Evolutionary conservation across 2,329 filamentous ascomycete genomes (phyloP).

Genomic region (Xylaria sp.): DNA sequence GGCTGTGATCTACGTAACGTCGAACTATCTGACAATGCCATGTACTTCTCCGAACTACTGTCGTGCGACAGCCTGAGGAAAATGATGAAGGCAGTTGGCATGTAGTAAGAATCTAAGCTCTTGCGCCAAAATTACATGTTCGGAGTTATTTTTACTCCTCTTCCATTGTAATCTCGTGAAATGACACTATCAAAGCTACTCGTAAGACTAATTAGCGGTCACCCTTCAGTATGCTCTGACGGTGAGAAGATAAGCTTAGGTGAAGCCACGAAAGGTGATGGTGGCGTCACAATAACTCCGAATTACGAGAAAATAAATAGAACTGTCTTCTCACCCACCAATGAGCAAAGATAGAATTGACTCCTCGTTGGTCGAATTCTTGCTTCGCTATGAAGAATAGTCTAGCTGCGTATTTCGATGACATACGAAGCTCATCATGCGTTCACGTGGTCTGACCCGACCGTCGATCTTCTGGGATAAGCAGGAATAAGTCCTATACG

Average conservation of each 20-base stretch:
- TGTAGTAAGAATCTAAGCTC: neutral
- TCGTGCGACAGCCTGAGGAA: neutral
- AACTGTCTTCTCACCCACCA: constrained; percentile 20
- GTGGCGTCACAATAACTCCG: neutral
- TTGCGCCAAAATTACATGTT: neutral
- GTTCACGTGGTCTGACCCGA: constrained; percentile 27
- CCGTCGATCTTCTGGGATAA: constrained; percentile 16
- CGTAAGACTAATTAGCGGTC: neutral
- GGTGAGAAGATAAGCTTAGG: constrained; percentile 19
- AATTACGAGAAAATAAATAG: neutral
- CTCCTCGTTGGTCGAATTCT: neutral
- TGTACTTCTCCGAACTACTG: neutral
- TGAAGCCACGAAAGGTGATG: neutral
- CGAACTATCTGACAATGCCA: neutral
- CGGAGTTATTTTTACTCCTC: neutral
- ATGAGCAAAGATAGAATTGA: neutral
- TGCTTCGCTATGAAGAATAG: neutral
- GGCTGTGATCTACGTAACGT: constrained; percentile 12
- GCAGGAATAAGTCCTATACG: constrained; percentile 15
- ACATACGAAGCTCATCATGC: constrained; percentile 23
- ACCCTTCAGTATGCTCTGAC: neutral
- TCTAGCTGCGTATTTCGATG: constrained; percentile 2
- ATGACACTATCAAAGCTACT: neutral
- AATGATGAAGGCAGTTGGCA: neutral
- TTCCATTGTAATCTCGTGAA: too few species aligned